These are phyloP conservation scores for Aspergillus bridgeri DNA, from an alignment of 495 filamentous ascomycete species.

Conservation along the genomic window DNA sequence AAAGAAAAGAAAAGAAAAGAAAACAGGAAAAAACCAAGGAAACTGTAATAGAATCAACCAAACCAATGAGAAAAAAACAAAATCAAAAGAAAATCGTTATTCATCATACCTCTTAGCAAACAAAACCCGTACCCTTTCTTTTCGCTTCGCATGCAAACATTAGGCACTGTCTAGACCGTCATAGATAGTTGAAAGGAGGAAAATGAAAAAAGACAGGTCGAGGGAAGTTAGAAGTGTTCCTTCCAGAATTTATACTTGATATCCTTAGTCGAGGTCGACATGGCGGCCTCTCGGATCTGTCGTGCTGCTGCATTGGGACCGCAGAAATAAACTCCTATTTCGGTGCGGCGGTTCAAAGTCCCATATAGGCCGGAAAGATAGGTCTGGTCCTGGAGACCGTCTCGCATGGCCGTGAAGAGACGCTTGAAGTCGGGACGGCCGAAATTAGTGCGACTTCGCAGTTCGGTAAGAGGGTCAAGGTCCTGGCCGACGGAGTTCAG, in stretches of 20 bases:
- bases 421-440: slow-evolving; percentile 86
- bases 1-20: slow-evolving; percentile 8
- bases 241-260: slow-evolving; percentile 99
- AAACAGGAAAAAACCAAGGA: slow-evolving; percentile 2
- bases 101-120: slow-evolving; percentile 6
- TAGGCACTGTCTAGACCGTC: background rate
- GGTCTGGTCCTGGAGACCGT: slow-evolving; percentile 77
- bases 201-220: background rate
- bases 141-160: background rate
- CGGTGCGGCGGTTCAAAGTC: slow-evolving; percentile 52
- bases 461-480: slow-evolving; percentile 87
- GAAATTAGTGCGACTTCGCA: slow-evolving; percentile 88
- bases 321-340: slow-evolving; percentile 98
- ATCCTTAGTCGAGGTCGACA: slow-evolving; percentile 63
- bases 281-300: slow-evolving; percentile 80
- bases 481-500: slow-evolving; percentile 87
- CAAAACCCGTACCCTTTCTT: background rate
- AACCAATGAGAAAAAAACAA: slow-evolving; percentile 1
- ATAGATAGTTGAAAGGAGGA: background rate
- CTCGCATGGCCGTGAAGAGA: slow-evolving; percentile 79
- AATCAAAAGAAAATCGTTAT: slow-evolving; percentile 8
- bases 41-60: no score
- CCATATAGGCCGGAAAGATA: slow-evolving; percentile 78
- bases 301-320: slow-evolving; percentile 77
- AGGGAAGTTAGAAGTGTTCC: slow-evolving; percentile 66